A percentile compares a stretch with the other conserved stretches of the same genome.
phyloP scores from a whole-genome alignment of 2,329 filamentous ascomycete species.

The Colletotrichum limetticola region DNA sequence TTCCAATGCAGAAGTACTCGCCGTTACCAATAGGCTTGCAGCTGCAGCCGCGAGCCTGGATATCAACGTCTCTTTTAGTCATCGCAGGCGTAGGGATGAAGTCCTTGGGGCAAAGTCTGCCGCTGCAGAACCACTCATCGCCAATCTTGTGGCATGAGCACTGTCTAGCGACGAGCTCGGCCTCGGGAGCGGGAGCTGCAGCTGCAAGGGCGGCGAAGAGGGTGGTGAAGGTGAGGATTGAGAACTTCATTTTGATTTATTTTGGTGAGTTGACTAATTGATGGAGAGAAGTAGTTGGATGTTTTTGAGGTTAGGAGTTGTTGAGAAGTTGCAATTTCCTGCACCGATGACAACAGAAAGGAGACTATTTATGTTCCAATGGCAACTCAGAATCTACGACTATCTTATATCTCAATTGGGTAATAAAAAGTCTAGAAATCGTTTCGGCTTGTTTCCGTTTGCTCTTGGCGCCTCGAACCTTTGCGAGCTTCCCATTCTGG shows the following conservation, averaged over 20 bases:
- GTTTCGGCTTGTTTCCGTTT: not conserved
- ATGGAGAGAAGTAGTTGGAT: not conserved
- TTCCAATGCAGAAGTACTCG: not conserved
- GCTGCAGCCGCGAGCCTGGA: not conserved
- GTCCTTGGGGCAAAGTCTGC: slow-evolving; percentile 11
- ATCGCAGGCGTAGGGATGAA: not conserved
- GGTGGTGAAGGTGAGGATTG: slow-evolving; percentile 1
- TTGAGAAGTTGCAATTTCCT: not conserved
- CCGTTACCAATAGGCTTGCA: not conserved
- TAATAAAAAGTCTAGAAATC: not conserved
- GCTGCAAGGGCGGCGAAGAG: not conserved
- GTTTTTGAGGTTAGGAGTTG: not conserved
- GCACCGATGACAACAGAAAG: not conserved
- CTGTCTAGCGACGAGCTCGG: slow-evolving; percentile 12
- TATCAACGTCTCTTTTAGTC: not conserved
- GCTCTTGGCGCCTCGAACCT: not conserved
- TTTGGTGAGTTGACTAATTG: not conserved
- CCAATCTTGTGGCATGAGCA: slow-evolving; percentile 10
- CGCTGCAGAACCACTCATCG: slow-evolving; percentile 5
- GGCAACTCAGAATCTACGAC: not conserved
- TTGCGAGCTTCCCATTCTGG: not conserved
- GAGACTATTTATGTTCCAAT: not conserved
- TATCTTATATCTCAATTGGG: not conserved
- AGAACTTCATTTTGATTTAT: slow-evolving; percentile 17
- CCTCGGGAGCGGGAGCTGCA: not conserved